Base-by-base conservation (phyloP, 805 yeast species). In the Nakazawaea molendinolei region DNA sequence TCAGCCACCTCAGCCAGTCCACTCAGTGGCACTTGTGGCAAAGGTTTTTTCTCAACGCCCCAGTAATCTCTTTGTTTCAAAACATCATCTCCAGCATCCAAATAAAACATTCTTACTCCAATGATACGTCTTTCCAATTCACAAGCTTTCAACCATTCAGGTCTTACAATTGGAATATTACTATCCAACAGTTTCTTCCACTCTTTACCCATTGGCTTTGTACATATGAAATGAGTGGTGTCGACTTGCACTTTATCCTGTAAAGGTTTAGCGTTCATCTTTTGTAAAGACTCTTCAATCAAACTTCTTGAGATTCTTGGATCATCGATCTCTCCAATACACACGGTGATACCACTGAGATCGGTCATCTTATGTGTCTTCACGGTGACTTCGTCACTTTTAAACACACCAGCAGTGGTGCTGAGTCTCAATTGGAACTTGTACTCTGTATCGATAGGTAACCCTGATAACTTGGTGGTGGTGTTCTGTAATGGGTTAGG, bases 131-230 rank as follows among this genome's bases (percentile, higher is more conserved):
- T 75, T 52, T 89, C 97, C 28, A 70, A 57, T 49, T 85, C 95
- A 63, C 97, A 92, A 1, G 97, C 96, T 57, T 83, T 81, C 39
- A 92, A 65, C 97, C 97, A 92, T 55, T 92, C 97, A 0, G 98
- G 97, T 56, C 95, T 74, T 19, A 92, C 89, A 26, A 92, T 74
- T 2, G 98, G 98, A 38, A 92, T 86, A 53, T 87, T 92, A 63
- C 76, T 74, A 36, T 81, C 87, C 43, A 71, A 69, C 1, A 97
- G 98, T 53, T 76, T 80, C 43, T 77, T 67, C 62, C 74, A 83
- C 13, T 79, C 69, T 34, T 65, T 59, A n/a, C 86, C 86, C 28
- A 64, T 63, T 33, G 78, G 77, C 15, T 73, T 69, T 12, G 94
- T 80, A 43, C 83, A 72, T n/a, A 92, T 67, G 51, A 82, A 92